phyloP scores from a whole-genome alignment of 345 rosid genomes.

The Melastoma malabathricum region DNA sequence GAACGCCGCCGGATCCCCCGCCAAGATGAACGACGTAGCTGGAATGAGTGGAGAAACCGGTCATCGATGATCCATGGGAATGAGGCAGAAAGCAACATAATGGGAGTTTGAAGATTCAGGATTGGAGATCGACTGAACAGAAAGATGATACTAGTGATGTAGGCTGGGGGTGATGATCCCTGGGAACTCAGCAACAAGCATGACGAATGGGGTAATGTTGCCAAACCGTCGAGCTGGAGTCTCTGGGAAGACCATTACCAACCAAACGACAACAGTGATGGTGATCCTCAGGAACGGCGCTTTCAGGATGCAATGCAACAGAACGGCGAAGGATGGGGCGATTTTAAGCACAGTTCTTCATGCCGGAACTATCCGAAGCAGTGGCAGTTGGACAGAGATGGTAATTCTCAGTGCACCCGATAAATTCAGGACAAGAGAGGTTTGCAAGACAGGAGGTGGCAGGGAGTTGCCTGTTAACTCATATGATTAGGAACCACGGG shows the following conservation, averaged over 20 bases:
- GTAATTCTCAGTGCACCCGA: constrained; percentile 12
- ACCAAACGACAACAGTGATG: constrained; percentile 1
- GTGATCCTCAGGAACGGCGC: constrained; percentile 10
- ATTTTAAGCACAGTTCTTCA: constrained; percentile 12
- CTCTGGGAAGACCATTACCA: constrained; percentile 7
- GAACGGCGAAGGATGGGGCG: constrained; percentile 15
- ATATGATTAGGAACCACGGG: constrained; percentile 17
- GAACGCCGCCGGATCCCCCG: constrained; percentile 16
- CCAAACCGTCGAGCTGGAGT: constrained; percentile 16
- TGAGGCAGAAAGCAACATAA: constrained; percentile 7
- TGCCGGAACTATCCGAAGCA: constrained; percentile 13
- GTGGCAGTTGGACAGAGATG: constrained; percentile 5
- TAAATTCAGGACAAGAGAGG: constrained; percentile 5
- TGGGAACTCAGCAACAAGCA: constrained; percentile 30
- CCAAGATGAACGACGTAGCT: constrained; percentile 15
- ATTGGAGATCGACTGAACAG: constrained; percentile 19
- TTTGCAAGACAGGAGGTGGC: constrained; percentile 13
- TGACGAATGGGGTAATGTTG: constrained; percentile 13
- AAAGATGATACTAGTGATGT: constrained; percentile 9
- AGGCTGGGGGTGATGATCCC: constrained; percentile 13
- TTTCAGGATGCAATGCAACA: constrained; percentile 2
- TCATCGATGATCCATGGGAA: constrained; percentile 29
- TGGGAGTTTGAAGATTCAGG: constrained; percentile 10
- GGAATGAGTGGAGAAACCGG: constrained; percentile 11
- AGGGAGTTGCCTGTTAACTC: constrained; percentile 10